These are phyloP conservation scores for Polyporus tsugae DNA, from an alignment of 1,284 basidiomycete genomes.

Conservation along the genomic window DNA sequence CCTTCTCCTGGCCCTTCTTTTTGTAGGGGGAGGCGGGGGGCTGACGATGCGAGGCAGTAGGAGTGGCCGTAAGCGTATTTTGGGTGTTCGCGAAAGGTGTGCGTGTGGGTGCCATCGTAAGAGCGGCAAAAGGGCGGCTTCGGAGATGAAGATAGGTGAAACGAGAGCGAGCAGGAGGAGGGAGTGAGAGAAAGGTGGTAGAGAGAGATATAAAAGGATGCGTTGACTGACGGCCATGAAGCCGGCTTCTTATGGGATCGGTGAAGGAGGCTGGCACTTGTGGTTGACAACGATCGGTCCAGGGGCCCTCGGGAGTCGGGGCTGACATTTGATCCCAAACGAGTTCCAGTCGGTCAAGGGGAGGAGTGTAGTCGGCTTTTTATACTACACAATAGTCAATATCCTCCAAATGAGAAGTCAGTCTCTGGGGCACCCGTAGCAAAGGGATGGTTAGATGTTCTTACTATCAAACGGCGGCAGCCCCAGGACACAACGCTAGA, in stretches of 20 bases:
- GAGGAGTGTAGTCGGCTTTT: not conserved
- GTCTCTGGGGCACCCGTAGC: no score
- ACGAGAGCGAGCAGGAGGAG: not conserved
- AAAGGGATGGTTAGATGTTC: not conserved
- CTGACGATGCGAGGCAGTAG: not conserved
- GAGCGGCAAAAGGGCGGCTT: not conserved
- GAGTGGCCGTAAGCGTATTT: not conserved
- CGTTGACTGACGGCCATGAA: not conserved
- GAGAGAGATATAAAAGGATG: not conserved
- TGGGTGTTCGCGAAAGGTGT: slow-evolving; percentile 6
- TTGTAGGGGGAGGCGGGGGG: not conserved
- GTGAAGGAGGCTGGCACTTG: slow-evolving; percentile 20
- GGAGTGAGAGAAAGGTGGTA: not conserved
- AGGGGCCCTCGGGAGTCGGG: not conserved
- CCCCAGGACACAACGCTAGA: no score
- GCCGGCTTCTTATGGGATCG: not conserved
- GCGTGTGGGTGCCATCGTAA: slow-evolving; percentile 12
- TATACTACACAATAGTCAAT: no score
- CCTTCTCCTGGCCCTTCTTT: not conserved
- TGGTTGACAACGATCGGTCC: slow-evolving; percentile 14
- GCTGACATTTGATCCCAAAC: not conserved
- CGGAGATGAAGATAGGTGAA: not conserved
- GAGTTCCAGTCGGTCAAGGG: not conserved
- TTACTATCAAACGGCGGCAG: not conserved
- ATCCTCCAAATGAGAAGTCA: not conserved